Evolutionary conservation across 192 early-diverging fungal genomes (phyloP).

Genomic region (Backusella liffmaniae): DNA sequence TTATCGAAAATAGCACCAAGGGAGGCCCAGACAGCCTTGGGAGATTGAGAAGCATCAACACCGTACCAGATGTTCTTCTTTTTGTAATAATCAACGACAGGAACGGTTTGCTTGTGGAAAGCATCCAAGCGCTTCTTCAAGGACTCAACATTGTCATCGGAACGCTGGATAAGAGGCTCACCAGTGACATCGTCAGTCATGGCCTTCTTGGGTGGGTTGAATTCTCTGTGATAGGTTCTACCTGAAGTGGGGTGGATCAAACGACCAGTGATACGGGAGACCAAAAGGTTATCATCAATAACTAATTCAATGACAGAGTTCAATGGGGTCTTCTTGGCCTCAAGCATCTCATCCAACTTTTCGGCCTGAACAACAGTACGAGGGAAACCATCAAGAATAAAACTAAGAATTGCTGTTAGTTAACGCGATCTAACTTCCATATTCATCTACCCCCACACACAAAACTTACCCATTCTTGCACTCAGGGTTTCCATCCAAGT

Average conservation of each 20-base stretch:
- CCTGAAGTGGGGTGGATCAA: conserved; percentile 93
- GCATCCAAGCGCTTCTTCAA: conserved; percentile 88
- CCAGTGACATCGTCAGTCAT: conserved; percentile 96
- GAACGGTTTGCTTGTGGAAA: conserved; percentile 82
- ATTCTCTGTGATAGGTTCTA: conserved; percentile 95
- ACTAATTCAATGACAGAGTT: conserved; percentile 90
- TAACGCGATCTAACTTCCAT: background rate
- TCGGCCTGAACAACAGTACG: conserved; percentile 97
- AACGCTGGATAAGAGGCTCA: conserved; percentile 95
- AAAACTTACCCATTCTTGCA: conserved; percentile 84
- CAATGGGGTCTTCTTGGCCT: conserved; percentile 68
- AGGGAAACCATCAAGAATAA: conserved; percentile 99
- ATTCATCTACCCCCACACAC: too few species aligned
- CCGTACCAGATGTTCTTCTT: conserved; percentile 87
- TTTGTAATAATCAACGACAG: conserved; percentile 90
- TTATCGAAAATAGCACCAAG: conserved; percentile 87
- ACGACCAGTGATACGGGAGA: conserved; percentile 95
- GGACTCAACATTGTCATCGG: conserved; percentile 95
- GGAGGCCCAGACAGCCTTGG: conserved; percentile 84
- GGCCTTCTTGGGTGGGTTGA: conserved; percentile 90
- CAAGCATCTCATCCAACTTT: conserved; percentile 98
- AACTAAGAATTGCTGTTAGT: conserved; percentile 40
- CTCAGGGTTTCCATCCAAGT: conserved; percentile 90
- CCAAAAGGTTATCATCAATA: conserved; percentile 92
- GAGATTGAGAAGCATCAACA: conserved; percentile 92